Base-by-base conservation (phyloP, 2,329 filamentous ascomycete species). In the Sphaceloma murrayae region DNA sequence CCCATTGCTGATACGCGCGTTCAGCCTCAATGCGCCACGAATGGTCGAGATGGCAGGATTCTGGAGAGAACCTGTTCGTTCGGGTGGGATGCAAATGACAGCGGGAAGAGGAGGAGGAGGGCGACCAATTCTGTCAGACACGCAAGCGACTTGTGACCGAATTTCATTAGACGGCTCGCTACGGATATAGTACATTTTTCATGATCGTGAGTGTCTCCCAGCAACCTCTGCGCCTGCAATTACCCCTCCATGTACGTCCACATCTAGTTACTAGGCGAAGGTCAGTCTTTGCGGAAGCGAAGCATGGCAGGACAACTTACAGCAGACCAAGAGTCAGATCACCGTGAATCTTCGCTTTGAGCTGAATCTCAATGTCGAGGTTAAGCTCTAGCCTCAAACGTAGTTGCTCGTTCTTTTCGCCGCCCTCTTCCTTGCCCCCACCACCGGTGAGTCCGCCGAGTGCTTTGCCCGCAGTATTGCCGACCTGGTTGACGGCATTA, bases 281-380 rank as follows among this genome's bases (percentile, higher is more conserved):
- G 19, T 14, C 36, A 22, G 19, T 24, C 8, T 13, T 16, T 14
- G 26, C 43, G n/a, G 3, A 3, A 21, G 3, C n/a, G n/a, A n/a
- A n/a, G n/a, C n/a, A 18, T 13, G 14, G 16, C 14, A 34, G 16
- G 33, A 31, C 11, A 32, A 32, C 65, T 59, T 64, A 68, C 65
- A 72, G 63, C 53, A 72, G 54, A 56, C 69, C 74, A 44, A 78
- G 56, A n/a, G 75, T 78, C 48, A 78, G 62, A 54, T 78, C 75
- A 62, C 75, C 75, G 51, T 77, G 74, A 52, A 78, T 78, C 60
- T 74, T 77, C n/a, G 75, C 75, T 65, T 78, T 78, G 34, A 78
- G 61, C 55, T 78, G 72, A 45, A 78, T 68, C 56, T 78, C 75
- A 56, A 78, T 75, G 56, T 78, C 75, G 48, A 78, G 61, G 54